Conservation (phyloP, 441 rosid genomes). For the Metrosideros polymorpha region DNA sequence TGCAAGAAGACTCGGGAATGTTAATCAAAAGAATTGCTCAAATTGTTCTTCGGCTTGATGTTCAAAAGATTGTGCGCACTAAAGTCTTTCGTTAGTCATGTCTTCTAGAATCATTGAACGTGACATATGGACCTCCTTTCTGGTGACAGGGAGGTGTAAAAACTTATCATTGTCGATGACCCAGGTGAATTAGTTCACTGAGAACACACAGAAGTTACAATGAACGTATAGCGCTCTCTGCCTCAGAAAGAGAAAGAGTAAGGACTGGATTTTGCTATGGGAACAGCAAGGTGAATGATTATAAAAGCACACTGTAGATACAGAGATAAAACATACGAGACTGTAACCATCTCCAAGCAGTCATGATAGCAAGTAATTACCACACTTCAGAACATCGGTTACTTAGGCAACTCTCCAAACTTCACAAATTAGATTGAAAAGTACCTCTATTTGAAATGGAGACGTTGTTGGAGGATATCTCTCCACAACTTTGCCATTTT, state of each 20-base stretch:
- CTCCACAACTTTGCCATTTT: constrained; percentile 63
- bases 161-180: neutral
- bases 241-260: neutral
- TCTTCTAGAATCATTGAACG: neutral
- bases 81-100: neutral
- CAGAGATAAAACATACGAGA: neutral
- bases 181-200: neutral
- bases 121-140: neutral
- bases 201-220: neutral
- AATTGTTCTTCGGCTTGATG: neutral
- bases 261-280: neutral
- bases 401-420: neutral
- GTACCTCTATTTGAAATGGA: constrained; percentile 73
- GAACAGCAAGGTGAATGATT: neutral
- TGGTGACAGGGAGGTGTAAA: neutral
- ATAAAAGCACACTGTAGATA: neutral
- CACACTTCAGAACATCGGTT: neutral
- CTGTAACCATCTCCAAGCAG: neutral
- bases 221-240: neutral
- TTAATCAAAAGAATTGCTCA: neutral
- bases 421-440: neutral
- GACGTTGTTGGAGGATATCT: constrained; percentile 73
- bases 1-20: constrained; percentile 15
- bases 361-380: neutral
- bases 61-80: neutral